A percentile compares a stretch with the other conserved stretches of the same genome.
phyloP scores from a whole-genome alignment of 129 eudicot species.

The sunflower (Helianthus annuus) region HanXRQr2.0-SUNRISE NC_035434.2:164708457-164708956 shows the following conservation, averaged over 20 bases:
- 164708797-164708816: constrained; percentile 99
- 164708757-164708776: constrained; percentile 80
- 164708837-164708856: constrained; percentile 79
- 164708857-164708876: constrained; percentile 98
- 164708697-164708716: constrained; percentile 65
- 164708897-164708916: constrained; percentile 92
- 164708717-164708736: constrained; percentile 63
- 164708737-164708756: constrained; percentile 84
- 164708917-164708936: constrained; percentile 90
- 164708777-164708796: constrained; percentile 95
- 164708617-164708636: constrained; percentile 72
- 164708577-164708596: constrained; percentile 93
- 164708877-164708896: constrained; percentile 90
- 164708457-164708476: constrained; percentile 51
- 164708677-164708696: constrained; percentile 62
- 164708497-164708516: constrained; percentile 20
- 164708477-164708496: constrained; percentile 24
- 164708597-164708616: constrained; percentile 82
- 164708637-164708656: constrained; percentile 49
- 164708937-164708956: constrained; percentile 88
- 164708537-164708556: constrained; percentile 11
- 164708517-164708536: constrained; percentile 11
- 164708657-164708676: constrained; percentile 45
- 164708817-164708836: constrained; percentile 97
- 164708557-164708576: constrained; percentile 45